Evolutionary conservation across 768 basidiomycete genomes (phyloP), one percentile per base, ranked within the genome.

Genomic region (Calocybe gangraenosa): DNA sequence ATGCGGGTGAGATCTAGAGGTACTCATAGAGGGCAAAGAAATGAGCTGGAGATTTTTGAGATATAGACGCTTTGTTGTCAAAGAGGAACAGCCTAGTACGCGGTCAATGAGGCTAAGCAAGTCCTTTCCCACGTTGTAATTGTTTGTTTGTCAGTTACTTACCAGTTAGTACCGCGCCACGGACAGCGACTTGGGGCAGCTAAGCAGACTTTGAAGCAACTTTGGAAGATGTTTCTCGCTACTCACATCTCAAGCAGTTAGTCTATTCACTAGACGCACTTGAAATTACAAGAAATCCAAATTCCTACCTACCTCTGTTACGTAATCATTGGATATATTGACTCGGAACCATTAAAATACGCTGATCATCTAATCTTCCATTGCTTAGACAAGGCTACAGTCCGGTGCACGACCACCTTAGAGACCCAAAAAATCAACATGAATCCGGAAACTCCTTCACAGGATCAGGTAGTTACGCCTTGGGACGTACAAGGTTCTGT

Each of bases 401-500:
- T n/a, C n/a, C n/a, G n/a, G n/a, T n/a, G n/a, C n/a, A n/a, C n/a
- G n/a, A n/a, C n/a, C n/a, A n/a, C n/a, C n/a, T n/a, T n/a, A n/a
- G n/a, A n/a, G 25, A 11, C 6, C 25, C 25, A 6, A 28, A 22
- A 35, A 25, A 30, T 44, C 7, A 44, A 47, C 11, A 18, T 21
- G 14, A 36, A 25, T 25, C 14, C 42, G 30, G 32, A 37, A 44
- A 33, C 8, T n/a, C 8, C 43, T 31, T 34, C 49, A 7, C 66
- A 73, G 41, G 74, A 71, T 39, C 94, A 97, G 63, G 74, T 92
- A 42, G 84, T 99, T 36, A 98, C 96, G 0, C 96, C 96, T 13
- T 99, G 96, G 90, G 92, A 97, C 54, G 96, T 98, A 6, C 87
- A 95, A 55, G 96, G 95, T 41, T 84, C 82, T 21, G 85, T 96